Conservation (phyloP, 306 rosid genomes). For the Purshia tridentata region DNA sequence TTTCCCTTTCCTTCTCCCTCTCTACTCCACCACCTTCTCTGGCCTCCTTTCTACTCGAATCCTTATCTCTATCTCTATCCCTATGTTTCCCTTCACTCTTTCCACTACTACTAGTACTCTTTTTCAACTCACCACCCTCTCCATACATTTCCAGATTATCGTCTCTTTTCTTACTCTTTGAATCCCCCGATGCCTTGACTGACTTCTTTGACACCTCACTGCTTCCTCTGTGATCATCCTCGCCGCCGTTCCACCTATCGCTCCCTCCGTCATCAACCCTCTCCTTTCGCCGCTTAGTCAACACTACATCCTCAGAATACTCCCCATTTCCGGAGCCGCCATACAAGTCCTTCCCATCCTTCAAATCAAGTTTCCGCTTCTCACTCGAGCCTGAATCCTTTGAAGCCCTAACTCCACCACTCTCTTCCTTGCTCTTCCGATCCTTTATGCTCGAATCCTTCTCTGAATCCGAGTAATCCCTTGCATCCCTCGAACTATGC, state of each 20-base stretch:
- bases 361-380: slow-evolving; percentile 80
- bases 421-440: slow-evolving; percentile 77
- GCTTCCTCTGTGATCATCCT: slow-evolving; percentile 44
- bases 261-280: slow-evolving; percentile 54
- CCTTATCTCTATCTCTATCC: slow-evolving; percentile 65
- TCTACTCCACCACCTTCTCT: slow-evolving; percentile 52
- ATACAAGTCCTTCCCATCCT: slow-evolving; percentile 52
- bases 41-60: slow-evolving; percentile 71
- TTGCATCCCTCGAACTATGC: slow-evolving; percentile 75
- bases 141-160: slow-evolving; percentile 61
- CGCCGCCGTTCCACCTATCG: slow-evolving; percentile 95
- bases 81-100: slow-evolving; percentile 77
- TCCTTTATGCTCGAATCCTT: slow-evolving; percentile 69
- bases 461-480: slow-evolving; percentile 89
- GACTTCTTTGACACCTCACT: slow-evolving; percentile 67
- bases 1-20: slow-evolving; percentile 54
- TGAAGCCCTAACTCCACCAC: slow-evolving; percentile 50
- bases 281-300: slow-evolving; percentile 83
- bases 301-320: slow-evolving; percentile 59
- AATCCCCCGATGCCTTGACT: slow-evolving; percentile 54
- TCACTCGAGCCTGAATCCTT: slow-evolving; percentile 63
- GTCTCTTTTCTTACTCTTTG: slow-evolving; percentile 75
- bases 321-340: slow-evolving; percentile 62
- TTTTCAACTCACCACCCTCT: slow-evolving; percentile 70
- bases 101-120: slow-evolving; percentile 46